Percentiles rank a stretch among this genome's conserved stretches.
These are phyloP conservation scores for Hymenochaete sp. DNA, from an alignment of 1,284 basidiomycete species.

Conservation along the genomic window DNA sequence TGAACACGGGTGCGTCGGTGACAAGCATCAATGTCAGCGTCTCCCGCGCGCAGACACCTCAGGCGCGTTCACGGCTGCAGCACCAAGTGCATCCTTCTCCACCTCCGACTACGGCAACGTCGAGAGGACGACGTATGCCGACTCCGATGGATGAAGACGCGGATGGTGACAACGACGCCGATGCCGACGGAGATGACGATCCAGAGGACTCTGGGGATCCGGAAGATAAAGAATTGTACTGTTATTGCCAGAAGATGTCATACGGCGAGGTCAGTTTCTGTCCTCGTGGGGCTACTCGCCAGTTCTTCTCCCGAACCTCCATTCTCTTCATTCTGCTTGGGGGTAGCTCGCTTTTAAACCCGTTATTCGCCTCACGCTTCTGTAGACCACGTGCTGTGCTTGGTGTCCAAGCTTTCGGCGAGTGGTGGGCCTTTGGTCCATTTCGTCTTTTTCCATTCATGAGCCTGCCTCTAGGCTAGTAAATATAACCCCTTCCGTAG, in stretches of 20 bases:
- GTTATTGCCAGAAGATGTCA: slow-evolving; percentile 57
- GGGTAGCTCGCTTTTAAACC: no score
- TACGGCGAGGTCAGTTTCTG: slow-evolving; percentile 46
- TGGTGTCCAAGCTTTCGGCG: no score
- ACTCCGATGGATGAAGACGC: slow-evolving; percentile 30
- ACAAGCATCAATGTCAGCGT: slow-evolving; percentile 5
- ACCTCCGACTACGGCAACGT: slow-evolving; percentile 3
- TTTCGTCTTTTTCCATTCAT: no score
- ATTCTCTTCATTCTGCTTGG: no score
- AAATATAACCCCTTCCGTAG: no score
- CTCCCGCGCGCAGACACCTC: slow-evolving; percentile 15
- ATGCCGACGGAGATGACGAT: slow-evolving; percentile 37
- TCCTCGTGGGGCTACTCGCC: no score
- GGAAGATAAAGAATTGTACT: slow-evolving; percentile 52
- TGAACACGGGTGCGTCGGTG: slow-evolving; percentile 11
- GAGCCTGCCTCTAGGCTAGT: no score
- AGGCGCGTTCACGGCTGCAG: slow-evolving; percentile 13
- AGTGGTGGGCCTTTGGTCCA: no score
- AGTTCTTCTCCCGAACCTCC: no score
- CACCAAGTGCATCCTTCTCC: slow-evolving; percentile 14
- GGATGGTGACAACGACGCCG: slow-evolving; percentile 40
- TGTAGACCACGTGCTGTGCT: no score
- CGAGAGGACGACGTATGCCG: slow-evolving; percentile 1
- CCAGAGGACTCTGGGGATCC: slow-evolving; percentile 40
- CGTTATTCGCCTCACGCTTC: no score